A percentile compares a stretch with the other conserved stretches of the same genome.
These are phyloP conservation scores for Penicillium concentricum DNA, from an alignment of 2,329 filamentous ascomycete genomes.

Conservation along the genomic window DNA sequence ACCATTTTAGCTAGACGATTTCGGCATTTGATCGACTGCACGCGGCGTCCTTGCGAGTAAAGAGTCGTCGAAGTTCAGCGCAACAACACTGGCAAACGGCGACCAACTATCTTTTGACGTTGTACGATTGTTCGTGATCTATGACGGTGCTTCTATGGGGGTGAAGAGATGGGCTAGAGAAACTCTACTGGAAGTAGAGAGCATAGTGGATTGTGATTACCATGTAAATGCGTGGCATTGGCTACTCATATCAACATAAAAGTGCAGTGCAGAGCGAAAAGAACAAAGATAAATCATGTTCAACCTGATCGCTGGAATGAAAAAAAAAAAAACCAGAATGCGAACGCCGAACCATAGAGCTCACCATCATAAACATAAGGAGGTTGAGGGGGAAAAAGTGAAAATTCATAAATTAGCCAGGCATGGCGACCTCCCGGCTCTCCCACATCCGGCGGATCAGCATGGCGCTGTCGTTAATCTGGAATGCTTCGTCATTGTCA, in stretches of 20 bases:
- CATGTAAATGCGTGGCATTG: constrained; percentile 1
- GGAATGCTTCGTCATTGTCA: constrained; percentile 26
- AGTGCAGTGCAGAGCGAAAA: background rate
- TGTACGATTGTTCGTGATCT: no score
- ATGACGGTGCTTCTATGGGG: no score
- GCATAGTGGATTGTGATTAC: background rate
- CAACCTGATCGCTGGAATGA: constrained; percentile 3
- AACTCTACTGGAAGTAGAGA: background rate
- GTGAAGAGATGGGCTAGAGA: no score
- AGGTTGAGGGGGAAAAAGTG: background rate
- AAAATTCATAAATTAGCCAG: constrained; percentile 28
- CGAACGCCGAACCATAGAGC: constrained; percentile 13
- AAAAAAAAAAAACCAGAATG: background rate
- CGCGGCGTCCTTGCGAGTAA: no score
- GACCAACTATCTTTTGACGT: no score
- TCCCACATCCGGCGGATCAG: constrained; percentile 47
- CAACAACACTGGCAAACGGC: no score
- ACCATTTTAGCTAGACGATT: no score
- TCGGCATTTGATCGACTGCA: no score
- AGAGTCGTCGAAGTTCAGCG: no score
- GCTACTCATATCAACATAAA: constrained; percentile 3
- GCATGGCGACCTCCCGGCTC: constrained; percentile 41
- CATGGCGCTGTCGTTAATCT: constrained; percentile 37
- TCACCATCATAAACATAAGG: constrained; percentile 19
- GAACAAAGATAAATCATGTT: background rate